Percentiles rank a stretch among this genome's conserved stretches.
These are phyloP conservation scores for Xylaria intraflava DNA, from an alignment of 495 filamentous ascomycete species.

Conservation along the genomic window DNA sequence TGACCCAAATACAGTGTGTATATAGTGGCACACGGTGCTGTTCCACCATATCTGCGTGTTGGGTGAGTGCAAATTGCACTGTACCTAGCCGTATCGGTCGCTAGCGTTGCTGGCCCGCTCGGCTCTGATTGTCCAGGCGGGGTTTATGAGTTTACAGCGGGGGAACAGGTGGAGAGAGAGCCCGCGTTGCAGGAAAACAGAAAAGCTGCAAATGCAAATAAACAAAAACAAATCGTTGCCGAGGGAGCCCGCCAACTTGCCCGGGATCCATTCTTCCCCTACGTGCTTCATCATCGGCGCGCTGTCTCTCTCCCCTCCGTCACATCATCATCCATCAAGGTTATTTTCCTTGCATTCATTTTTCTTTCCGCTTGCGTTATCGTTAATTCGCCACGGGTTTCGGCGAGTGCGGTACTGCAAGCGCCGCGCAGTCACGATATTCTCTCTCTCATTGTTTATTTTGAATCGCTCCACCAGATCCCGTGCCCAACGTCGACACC, in stretches of 20 bases:
- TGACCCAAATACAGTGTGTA: background rate
- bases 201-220: conserved; percentile 7
- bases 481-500: background rate
- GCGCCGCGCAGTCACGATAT: background rate
- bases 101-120: too few species aligned
- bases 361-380: background rate
- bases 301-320: background rate
- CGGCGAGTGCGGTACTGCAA: background rate
- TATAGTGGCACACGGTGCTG: background rate
- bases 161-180: background rate
- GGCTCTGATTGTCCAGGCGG: background rate
- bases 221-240: conserved; percentile 42
- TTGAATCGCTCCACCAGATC: background rate
- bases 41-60: too few species aligned
- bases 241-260: conserved; percentile 19
- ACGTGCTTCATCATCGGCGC: background rate
- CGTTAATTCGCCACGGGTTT: background rate
- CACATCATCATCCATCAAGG: background rate
- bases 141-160: background rate
- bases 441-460: background rate
- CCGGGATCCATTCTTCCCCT: background rate
- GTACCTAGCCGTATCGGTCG: too few species aligned
- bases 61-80: too few species aligned
- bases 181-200: conserved; percentile 9
- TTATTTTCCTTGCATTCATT: background rate